Conservation (phyloP, 1,284 basidiomycete species). For the Trametes polyzona region DNA sequence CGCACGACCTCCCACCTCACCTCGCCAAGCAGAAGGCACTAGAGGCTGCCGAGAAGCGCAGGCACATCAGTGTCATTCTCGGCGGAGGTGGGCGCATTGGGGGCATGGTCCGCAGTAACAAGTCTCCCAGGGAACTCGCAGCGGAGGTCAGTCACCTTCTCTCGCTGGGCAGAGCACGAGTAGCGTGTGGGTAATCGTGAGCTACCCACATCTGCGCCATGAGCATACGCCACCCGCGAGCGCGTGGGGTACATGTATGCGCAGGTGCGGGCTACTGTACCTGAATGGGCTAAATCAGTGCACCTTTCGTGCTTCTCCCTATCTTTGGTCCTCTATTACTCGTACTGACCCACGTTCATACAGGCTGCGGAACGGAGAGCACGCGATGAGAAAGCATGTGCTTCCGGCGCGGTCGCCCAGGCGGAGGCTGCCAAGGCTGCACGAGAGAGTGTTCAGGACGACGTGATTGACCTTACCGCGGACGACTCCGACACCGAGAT, state of each 20-base stretch:
- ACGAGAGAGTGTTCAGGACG: constrained; percentile 62
- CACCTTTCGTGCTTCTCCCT: constrained; percentile 1
- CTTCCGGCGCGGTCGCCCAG: constrained; percentile 59
- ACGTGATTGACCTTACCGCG: constrained; percentile 63
- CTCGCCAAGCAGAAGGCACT: constrained; percentile 68
- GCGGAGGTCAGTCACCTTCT: constrained; percentile 75
- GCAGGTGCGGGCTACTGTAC: too few species aligned
- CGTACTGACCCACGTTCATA: not conserved
- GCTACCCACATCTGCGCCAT: too few species aligned
- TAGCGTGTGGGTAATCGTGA: too few species aligned
- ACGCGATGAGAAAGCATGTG: constrained; percentile 74
- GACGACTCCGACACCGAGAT: constrained; percentile 41
- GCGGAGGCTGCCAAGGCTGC: constrained; percentile 74
- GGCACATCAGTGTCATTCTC: constrained; percentile 49
- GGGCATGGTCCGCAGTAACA: constrained; percentile 43
- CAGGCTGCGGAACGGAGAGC: constrained; percentile 83
- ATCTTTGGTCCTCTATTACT: not conserved
- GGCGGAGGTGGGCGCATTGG: constrained; percentile 62
- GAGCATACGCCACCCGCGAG: too few species aligned
- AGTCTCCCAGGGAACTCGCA: constrained; percentile 73
- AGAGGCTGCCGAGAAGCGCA: constrained; percentile 77
- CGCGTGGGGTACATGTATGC: too few species aligned
- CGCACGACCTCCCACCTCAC: constrained; percentile 68
- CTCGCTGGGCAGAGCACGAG: too few species aligned
- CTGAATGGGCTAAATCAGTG: too few species aligned